These are phyloP conservation scores for Corymbia calophylla DNA, from an alignment of 441 rosid genomes.

Conservation along the genomic window DNA sequence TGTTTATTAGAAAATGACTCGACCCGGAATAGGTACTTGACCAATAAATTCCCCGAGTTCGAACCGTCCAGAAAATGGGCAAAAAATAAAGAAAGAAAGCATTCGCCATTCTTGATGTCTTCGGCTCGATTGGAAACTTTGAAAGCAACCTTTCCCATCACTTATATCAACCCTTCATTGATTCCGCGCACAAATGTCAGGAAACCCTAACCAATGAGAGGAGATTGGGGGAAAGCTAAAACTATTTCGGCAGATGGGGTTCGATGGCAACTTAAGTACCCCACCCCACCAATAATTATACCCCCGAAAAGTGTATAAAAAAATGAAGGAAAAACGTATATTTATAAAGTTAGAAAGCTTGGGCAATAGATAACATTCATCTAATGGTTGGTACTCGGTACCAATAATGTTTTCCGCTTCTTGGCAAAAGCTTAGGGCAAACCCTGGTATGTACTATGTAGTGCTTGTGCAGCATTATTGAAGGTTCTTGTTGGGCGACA, in stretches of 20 bases:
- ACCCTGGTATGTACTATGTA: neutral
- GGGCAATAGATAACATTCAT: neutral
- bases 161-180: neutral
- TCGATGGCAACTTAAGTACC: neutral
- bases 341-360: neutral
- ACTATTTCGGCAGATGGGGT: neutral
- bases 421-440: neutral
- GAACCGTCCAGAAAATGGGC: neutral
- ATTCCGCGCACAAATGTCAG: neutral
- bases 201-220: neutral
- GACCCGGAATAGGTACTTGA: neutral
- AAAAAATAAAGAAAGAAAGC: neutral
- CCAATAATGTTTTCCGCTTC: neutral
- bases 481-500: neutral
- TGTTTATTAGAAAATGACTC: conserved; percentile 27
- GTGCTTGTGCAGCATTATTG: neutral
- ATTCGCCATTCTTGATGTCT: neutral
- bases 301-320: neutral
- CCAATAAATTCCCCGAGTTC: neutral
- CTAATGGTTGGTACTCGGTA: neutral
- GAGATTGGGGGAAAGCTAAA: neutral
- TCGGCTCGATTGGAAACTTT: neutral
- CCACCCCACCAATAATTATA: neutral
- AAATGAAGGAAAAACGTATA: neutral
- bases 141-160: neutral